Conservation (phyloP, 495 filamentous ascomycete genomes). For the Hypoxylon intermedium region DNA sequence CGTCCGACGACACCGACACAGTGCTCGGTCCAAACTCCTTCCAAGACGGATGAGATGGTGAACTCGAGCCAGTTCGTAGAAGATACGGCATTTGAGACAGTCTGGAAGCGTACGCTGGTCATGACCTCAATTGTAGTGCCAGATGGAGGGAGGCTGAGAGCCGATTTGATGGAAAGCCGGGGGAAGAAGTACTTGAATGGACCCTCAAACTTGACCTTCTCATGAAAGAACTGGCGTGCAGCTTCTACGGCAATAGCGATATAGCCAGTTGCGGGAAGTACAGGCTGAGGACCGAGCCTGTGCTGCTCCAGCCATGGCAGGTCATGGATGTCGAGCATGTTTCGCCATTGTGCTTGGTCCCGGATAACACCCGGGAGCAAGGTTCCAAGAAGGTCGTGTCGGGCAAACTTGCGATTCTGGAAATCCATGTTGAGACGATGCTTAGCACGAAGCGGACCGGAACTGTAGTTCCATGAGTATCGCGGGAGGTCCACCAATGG, state of each 20-base stretch:
- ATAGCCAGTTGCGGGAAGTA: slow-evolving; percentile 56
- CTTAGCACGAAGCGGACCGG: slow-evolving; percentile 29
- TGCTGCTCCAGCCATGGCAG: slow-evolving; percentile 61
- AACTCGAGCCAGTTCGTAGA: too few relatives aligned
- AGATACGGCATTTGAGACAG: too few relatives aligned
- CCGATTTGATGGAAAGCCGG: too few relatives aligned
- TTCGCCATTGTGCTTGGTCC: slow-evolving; percentile 56
- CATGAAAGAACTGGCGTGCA: too few relatives aligned
- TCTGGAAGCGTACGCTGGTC: too few relatives aligned
- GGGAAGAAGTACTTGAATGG: too few relatives aligned
- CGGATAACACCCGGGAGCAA: slow-evolving; percentile 48
- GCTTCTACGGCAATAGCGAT: slow-evolving; percentile 59
- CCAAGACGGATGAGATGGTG: too few relatives aligned
- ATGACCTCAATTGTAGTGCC: too few relatives aligned
- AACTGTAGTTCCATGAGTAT: slow-evolving; percentile 14
- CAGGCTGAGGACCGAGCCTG: slow-evolving; percentile 9
- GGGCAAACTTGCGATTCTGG: slow-evolving; percentile 45
- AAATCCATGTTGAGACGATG: slow-evolving; percentile 54
- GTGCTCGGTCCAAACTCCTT: too few relatives aligned
- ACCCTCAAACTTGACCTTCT: too few relatives aligned
- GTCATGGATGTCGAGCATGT: slow-evolving; percentile 54
- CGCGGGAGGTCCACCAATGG: slow-evolving; percentile 18
- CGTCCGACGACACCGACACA: too few relatives aligned
- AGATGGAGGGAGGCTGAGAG: too few relatives aligned
- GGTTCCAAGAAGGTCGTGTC: slow-evolving; percentile 61